phyloP scores from a whole-genome alignment of 2,329 filamentous ascomycete genomes.

The Trichoderma aggressivum region DNA sequence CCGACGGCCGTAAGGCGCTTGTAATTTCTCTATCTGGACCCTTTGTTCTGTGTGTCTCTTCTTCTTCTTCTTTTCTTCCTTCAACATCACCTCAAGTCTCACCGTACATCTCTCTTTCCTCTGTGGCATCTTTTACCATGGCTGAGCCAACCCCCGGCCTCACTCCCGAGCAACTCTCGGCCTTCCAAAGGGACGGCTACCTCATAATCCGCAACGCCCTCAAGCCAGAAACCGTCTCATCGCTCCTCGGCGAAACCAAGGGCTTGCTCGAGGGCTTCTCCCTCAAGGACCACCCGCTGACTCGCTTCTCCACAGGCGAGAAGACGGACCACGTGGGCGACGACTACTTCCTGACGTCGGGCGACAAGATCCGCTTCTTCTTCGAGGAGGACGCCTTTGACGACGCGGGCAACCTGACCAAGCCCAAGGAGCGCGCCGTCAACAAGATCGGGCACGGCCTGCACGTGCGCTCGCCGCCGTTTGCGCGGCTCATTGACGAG shows the following conservation, averaged over 20 bases:
- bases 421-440: slow-evolving; percentile 79
- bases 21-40: not conserved
- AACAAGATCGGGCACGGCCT: slow-evolving; percentile 86
- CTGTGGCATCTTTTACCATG: slow-evolving; percentile 19
- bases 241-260: slow-evolving; percentile 72
- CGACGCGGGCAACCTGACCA: slow-evolving; percentile 58
- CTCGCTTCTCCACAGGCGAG: slow-evolving; percentile 84
- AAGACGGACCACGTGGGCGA: slow-evolving; percentile 79
- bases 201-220: slow-evolving; percentile 81
- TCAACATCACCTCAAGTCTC: not conserved
- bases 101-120: not conserved
- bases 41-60: not conserved
- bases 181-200: slow-evolving; percentile 82
- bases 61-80: not conserved
- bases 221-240: slow-evolving; percentile 57
- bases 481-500: slow-evolving; percentile 56
- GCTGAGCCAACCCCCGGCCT: slow-evolving; percentile 49
- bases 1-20: not conserved
- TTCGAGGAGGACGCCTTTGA: slow-evolving; percentile 93
- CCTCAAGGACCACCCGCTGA: slow-evolving; percentile 84
- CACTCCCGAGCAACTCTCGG: slow-evolving; percentile 64
- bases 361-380: slow-evolving; percentile 94
- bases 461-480: slow-evolving; percentile 65
- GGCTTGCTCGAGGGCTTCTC: slow-evolving; percentile 71
- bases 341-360: slow-evolving; percentile 86